phyloP scores from a whole-genome alignment of 1,284 basidiomycete genomes.

The Leccinum solheimii region DNA sequence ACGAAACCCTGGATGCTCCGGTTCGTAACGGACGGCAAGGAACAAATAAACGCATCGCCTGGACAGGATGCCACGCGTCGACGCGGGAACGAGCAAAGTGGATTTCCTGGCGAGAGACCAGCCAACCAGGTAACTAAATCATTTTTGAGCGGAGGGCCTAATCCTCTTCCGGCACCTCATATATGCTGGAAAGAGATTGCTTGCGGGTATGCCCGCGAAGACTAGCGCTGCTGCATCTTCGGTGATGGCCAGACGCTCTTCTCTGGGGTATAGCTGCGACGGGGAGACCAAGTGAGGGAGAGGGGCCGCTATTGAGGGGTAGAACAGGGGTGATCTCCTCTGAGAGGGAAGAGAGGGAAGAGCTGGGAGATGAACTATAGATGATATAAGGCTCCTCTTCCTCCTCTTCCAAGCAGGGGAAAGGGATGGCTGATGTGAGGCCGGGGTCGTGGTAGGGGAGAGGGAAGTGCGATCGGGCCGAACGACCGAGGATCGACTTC shows the following conservation, averaged over 20 bases:
- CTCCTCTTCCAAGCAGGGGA: constrained; percentile 32
- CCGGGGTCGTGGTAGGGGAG: constrained; percentile 15
- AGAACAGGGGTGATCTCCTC: constrained; percentile 34
- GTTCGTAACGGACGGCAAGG: constrained; percentile 21
- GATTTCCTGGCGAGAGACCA: constrained; percentile 23
- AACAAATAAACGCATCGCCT: constrained; percentile 30
- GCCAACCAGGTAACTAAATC: constrained; percentile 21
- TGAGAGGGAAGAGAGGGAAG: constrained; percentile 35
- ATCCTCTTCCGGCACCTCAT: constrained; percentile 36
- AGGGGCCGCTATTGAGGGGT: constrained; percentile 16
- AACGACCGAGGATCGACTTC: constrained; percentile 27
- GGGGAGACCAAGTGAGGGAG: constrained; percentile 14
- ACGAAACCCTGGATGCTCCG: constrained; percentile 12
- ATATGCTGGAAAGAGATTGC: constrained; percentile 36
- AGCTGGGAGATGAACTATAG: constrained; percentile 37
- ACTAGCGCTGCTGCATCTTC: constrained; percentile 36
- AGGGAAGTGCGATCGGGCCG: constrained; percentile 11
- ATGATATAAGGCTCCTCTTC: constrained; percentile 37
- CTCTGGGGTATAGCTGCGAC: constrained; percentile 18
- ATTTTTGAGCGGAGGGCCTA: constrained; percentile 8
- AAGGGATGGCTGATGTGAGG: constrained; percentile 28
- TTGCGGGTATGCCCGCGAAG: constrained; percentile 33
- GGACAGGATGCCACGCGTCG: constrained; percentile 21
- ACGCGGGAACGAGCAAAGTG: constrained; percentile 14
- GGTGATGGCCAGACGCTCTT: constrained; percentile 29